Base-by-base conservation (phyloP, 225 moss, liverwort and hornwort genomes). In the Polytrichum commune region DNA sequence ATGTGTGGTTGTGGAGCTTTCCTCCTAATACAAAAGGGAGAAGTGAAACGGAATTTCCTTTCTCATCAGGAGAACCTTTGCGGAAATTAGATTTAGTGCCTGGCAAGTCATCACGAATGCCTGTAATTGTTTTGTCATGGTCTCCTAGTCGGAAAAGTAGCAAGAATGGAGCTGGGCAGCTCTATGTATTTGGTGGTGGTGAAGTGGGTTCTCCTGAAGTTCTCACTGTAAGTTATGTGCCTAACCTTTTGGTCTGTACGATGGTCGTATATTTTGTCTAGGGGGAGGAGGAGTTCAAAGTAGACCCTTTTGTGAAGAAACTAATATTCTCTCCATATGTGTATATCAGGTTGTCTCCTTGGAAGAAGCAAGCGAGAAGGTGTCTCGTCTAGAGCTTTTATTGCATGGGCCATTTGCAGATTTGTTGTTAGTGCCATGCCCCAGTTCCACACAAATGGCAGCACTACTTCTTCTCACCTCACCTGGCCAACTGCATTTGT, bases 171-270 rank as follows among this genome's bases (percentile, higher is more conserved):
- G 66, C 78, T 74, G 85, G 90, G 71, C 79, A 88, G 46, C 79
- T 90, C 53, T 85, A 90, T 71, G 79, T 91, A 8, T 79, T 85
- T 72, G 90, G 88, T 60, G 90, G 90, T 57, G 70, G 81, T 70
- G 90, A 91, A 81, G 77, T 83, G 73, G 85, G 77, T 69, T 76
- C 75, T 54, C 77, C 90, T 68, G 80, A 83, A 81, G 81, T 65
- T 5, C 73, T 91, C 53, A 83, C 64, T 73, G 90, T 91, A 26
- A 80, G 85, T 80, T 72, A 5, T 13, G 13, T 30, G 65, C 65
- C 46, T 23, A 63, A 18, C 18, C 18, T 63, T 63, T 63, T 27
- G 62, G 9, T 65, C 13, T 46, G 3, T 25, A 25, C 1, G 9
- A 6, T 60, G 27, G 61, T 13, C 4, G 54, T 63, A 35, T 55